Conservation (phyloP, 208 protist genomes). For the Tetramitus jugosus region DNA sequence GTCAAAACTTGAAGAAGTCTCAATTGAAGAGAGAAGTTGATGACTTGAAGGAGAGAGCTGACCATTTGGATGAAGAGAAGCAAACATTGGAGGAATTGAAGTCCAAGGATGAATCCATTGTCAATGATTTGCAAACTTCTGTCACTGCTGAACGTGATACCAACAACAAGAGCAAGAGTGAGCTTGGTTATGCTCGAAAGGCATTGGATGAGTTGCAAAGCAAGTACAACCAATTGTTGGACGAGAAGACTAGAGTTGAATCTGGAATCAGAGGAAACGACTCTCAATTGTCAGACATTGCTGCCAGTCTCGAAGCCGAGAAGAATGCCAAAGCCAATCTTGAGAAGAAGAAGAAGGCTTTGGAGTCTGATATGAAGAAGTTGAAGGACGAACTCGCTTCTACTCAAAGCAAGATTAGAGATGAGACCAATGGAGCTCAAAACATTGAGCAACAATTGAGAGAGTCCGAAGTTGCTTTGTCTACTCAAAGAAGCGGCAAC, state of each 20-base stretch:
- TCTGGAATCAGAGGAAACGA: neutral
- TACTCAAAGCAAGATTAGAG: neutral
- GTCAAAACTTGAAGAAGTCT: neutral
- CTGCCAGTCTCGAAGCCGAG: neutral
- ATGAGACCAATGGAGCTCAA: neutral
- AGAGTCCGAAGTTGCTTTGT: neutral
- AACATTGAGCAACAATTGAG: neutral
- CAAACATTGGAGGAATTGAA: neutral
- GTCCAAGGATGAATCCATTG: neutral
- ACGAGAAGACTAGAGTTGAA: neutral
- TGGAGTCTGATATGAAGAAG: neutral
- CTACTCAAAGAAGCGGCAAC: neutral
- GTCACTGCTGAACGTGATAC: neutral
- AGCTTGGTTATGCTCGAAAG: neutral
- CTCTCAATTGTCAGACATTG: neutral
- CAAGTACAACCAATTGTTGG: neutral
- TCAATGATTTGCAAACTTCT: neutral
- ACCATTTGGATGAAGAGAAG: neutral
- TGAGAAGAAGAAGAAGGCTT: neutral
- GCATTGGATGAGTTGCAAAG: neutral
- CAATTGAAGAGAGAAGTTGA: neutral
- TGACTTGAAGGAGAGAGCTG: neutral
- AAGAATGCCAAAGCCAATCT: neutral
- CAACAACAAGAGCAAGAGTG: neutral
- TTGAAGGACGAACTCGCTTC: neutral